Base-by-base conservation (phyloP, 208 protist genomes). In the Herpetomonas samuelpessoai region DNA sequence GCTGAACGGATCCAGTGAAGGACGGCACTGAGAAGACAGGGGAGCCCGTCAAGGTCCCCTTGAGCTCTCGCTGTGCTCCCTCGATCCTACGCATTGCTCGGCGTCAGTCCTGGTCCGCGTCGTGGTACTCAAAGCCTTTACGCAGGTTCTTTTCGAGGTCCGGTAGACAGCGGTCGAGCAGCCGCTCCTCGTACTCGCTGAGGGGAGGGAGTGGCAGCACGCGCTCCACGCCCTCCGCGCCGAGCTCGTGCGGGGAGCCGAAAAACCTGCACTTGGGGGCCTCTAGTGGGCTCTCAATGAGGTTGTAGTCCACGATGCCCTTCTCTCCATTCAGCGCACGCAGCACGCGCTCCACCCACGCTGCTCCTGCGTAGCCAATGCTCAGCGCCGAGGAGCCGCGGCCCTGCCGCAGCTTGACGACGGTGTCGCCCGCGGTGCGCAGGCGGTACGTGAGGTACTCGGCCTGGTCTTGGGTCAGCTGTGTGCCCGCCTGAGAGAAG, bases 101-200 rank as follows among this genome's bases (percentile, higher is more conserved):
- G n/a, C 4, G 16, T 24, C 19, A 10, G 44, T 48, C 18, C 16
- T 48, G 16, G 18, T 22, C 44, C 4, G 44, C 4, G 19, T 3
- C 35, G 39, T 48, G 74, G 53, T 84, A 93, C 27, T 84, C 69
- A 14, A 88, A n/a, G n/a, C 88, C 92, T 68, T 94, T 95, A 12
- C 73, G 55, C 27, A 96, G 95, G 67, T 94, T 95, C 51, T 76
- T 86, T 61, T 92, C 59, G 39, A 97, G 65, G 19, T 97, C 88
- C 0, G 73, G 74, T 16, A 96, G 26, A 62, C 87, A 79, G 28
- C 74, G 80, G 38, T 96, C 87, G n/a, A 97, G 59, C 49, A 86
- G 74, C 51, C 67, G 61, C 64, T 81, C 72, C 54, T 92, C 86
- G 47, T 82, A 86, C 44, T 61, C 59, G 54, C 70, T 81, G 21